These are phyloP conservation scores for Pichia cephalocereana DNA, from an alignment of 805 yeast species.

Conservation along the genomic window DNA sequence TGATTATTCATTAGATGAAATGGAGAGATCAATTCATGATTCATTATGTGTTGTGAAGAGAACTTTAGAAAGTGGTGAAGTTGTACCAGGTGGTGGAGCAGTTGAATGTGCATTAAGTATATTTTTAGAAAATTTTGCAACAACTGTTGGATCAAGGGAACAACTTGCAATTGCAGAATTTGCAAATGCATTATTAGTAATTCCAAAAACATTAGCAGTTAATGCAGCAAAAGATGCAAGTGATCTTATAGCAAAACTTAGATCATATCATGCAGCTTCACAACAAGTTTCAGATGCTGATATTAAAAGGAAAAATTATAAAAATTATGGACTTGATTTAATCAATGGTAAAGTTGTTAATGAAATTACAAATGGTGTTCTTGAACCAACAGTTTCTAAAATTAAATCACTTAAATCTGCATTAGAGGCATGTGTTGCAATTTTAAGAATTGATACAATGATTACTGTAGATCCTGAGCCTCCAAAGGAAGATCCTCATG, in stretches of 20 bases:
- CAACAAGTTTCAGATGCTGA: constrained; percentile 84
- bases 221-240: constrained; percentile 97
- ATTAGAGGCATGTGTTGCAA: constrained; percentile 96
- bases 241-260: constrained; percentile 87
- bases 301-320: constrained; percentile 72
- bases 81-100: constrained; percentile 99
- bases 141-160: constrained; percentile 95
- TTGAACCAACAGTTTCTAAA: constrained; percentile 93
- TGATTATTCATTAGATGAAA: constrained; percentile 91
- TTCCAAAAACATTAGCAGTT: constrained; percentile 94
- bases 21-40: constrained; percentile 96
- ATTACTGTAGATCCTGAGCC: constrained; percentile 95
- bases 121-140: constrained; percentile 92
- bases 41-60: constrained; percentile 91
- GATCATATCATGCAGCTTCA: constrained; percentile 94
- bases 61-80: constrained; percentile 85
- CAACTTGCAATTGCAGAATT: constrained; percentile 97
- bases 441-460: constrained; percentile 96
- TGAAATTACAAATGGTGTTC: constrained; percentile 74
- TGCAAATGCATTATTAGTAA: constrained; percentile 79
- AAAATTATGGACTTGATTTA: constrained; percentile 87
- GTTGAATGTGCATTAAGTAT: constrained; percentile 95
- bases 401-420: constrained; percentile 91
- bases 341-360: constrained; percentile 88
- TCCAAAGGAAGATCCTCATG: constrained; percentile 87